Percentiles rank a stretch among this genome's conserved stretches.
These are phyloP conservation scores for Rhodotorula glutinis DNA, from an alignment of 1,284 basidiomycete species.

Conservation along the genomic window DNA sequence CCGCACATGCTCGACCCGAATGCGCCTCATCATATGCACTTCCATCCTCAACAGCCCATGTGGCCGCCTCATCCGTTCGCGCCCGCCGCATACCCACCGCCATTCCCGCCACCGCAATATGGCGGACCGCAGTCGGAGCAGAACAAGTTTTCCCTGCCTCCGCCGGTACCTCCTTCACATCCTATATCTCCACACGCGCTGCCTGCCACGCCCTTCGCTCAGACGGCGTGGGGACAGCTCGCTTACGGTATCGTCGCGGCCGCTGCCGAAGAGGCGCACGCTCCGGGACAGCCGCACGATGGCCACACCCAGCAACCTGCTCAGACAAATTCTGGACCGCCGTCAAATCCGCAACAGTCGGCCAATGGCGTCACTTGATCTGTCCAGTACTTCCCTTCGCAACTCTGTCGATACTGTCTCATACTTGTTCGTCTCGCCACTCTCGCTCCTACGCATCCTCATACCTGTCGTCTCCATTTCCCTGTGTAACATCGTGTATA, in stretches of 20 bases:
- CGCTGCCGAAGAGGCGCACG: slow-evolving; percentile 26
- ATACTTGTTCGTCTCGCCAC: no score
- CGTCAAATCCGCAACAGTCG: no score
- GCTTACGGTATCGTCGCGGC: slow-evolving; percentile 31
- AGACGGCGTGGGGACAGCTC: slow-evolving; percentile 26
- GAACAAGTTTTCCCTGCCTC: slow-evolving; percentile 2
- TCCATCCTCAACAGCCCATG: neutral
- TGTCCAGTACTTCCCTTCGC: no score
- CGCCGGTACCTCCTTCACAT: neutral
- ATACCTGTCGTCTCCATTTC: neutral
- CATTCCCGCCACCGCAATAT: neutral
- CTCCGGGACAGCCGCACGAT: neutral
- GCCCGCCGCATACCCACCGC: neutral
- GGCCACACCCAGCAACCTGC: neutral
- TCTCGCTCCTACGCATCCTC: neutral
- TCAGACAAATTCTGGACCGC: neutral
- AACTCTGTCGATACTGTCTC: no score
- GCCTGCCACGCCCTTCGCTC: slow-evolving; percentile 24
- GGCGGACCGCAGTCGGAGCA: neutral
- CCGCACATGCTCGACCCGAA: neutral
- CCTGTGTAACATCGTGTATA: neutral
- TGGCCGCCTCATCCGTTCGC: slow-evolving; percentile 8
- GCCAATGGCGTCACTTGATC: no score
- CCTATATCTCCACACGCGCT: neutral
- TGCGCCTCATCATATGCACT: neutral